Percentiles rank a stretch among this genome's conserved stretches.
These are phyloP conservation scores for Backusella parvicylindrica DNA, from an alignment of 192 early-diverging fungal species.

Conservation along the genomic window DNA sequence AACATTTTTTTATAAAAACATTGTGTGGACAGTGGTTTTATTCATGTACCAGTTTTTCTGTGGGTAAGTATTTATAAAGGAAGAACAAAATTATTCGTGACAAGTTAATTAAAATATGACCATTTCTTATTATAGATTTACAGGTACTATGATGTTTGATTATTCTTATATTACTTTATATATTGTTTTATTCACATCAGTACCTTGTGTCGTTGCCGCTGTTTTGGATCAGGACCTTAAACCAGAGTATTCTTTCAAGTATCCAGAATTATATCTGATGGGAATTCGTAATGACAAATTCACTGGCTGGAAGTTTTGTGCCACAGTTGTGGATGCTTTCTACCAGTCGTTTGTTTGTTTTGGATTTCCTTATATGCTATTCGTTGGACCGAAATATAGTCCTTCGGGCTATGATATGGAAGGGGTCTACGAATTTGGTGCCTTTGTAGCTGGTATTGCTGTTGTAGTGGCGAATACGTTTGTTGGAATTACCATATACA, in stretches of 20 bases:
- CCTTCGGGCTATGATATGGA: slow-evolving; percentile 32
- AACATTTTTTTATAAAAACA: slow-evolving; percentile 74
- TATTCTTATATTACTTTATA: slow-evolving; percentile 73
- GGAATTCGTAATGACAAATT: slow-evolving; percentile 61
- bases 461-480: slow-evolving; percentile 77
- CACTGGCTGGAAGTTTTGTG: slow-evolving; percentile 57
- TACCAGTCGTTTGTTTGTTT: slow-evolving; percentile 62
- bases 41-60: slow-evolving; percentile 80
- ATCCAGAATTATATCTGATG: slow-evolving; percentile 70
- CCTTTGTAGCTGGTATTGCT: slow-evolving; percentile 66
- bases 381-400: slow-evolving; percentile 42
- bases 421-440: slow-evolving; percentile 64
- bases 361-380: slow-evolving; percentile 53
- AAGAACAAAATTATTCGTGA: too few relatives aligned
- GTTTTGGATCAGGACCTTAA: slow-evolving; percentile 74
- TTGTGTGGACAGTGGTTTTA: slow-evolving; percentile 62
- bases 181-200: slow-evolving; percentile 73
- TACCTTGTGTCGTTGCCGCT: slow-evolving; percentile 62
- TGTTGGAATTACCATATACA: slow-evolving; percentile 71
- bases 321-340: slow-evolving; percentile 55
- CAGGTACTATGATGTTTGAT: slow-evolving; percentile 69
- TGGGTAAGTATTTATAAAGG: slow-evolving; percentile 50
- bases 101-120: background rate
- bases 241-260: slow-evolving; percentile 50
- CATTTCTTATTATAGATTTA: slow-evolving; percentile 50